These are phyloP conservation scores for Nitzschia sp. DNA, from an alignment of 108 stramenopile genomes.

Conservation along the genomic window DNA sequence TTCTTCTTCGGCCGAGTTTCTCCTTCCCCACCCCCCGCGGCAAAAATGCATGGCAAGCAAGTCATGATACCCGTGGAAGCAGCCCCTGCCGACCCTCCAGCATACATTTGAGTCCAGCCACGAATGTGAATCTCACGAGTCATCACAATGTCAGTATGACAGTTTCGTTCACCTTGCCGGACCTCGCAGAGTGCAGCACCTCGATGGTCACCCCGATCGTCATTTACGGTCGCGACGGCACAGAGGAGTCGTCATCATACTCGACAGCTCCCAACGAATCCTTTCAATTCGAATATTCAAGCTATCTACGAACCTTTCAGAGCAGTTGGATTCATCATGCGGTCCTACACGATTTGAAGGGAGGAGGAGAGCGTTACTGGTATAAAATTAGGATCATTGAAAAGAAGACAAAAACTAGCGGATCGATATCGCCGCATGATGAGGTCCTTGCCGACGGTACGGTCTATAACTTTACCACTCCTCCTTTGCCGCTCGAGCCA, in stretches of 20 bases:
- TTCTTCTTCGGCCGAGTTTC: too few species aligned
- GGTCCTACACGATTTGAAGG: slow-evolving; percentile 24
- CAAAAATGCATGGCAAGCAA: too few species aligned
- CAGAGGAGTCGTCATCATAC: neutral
- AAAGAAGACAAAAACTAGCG: neutral
- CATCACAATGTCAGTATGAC: slow-evolving; percentile 30
- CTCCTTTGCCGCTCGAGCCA: slow-evolving; percentile 24
- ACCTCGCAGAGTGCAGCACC: neutral
- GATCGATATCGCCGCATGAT: neutral
- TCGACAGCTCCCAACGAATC: neutral
- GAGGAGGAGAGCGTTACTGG: slow-evolving; percentile 18
- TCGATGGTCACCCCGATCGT: neutral
- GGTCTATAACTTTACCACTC: slow-evolving; percentile 24
- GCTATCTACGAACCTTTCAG: neutral
- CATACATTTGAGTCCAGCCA: slow-evolving; percentile 27
- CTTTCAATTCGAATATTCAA: slow-evolving; percentile 5
- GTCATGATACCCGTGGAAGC: too few species aligned
- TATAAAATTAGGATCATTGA: slow-evolving; percentile 24
- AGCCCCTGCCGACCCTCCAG: too few species aligned
- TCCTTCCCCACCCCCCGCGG: too few species aligned
- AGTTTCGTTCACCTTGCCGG: slow-evolving; percentile 28
- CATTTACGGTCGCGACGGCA: neutral
- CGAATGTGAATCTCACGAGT: slow-evolving; percentile 7
- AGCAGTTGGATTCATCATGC: slow-evolving; percentile 47
- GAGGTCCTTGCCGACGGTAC: neutral